Percentiles rank a stretch among this genome's conserved stretches.
phyloP scores from a whole-genome alignment of 129 eudicot genomes.

The Mikania micrantha region DNA sequence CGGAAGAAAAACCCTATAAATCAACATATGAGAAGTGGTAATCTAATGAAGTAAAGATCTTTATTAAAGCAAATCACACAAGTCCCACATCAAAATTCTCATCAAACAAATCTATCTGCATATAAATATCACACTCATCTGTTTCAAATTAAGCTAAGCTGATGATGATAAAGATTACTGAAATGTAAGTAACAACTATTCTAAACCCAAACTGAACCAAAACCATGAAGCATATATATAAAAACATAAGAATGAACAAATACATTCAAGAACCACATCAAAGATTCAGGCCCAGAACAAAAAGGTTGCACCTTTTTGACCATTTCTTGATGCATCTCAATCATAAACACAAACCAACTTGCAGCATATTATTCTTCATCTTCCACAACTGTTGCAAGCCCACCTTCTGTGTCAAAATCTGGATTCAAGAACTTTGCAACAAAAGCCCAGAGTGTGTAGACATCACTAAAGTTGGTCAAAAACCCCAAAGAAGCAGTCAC shows the following conservation, averaged over 20 bases:
- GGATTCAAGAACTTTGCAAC: constrained; percentile 93
- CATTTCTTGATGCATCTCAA: constrained; percentile 32
- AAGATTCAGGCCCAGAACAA: constrained; percentile 24
- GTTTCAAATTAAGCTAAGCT: no score
- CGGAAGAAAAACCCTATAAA: no score
- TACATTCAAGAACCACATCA: constrained; percentile 37
- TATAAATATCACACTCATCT: no score
- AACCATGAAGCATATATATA: constrained; percentile 30
- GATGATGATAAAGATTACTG: constrained; percentile 20
- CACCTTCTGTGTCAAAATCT: constrained; percentile 49
- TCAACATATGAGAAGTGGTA: no score
- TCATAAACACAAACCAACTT: no score
- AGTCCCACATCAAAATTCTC: no score
- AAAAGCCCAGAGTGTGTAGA: constrained; percentile 89
- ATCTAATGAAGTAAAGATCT: no score
- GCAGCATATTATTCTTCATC: constrained; percentile 39
- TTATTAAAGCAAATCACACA: no score
- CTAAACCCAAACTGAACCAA: constrained; percentile 34
- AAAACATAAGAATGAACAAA: constrained; percentile 50
- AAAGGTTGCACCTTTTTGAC: constrained; percentile 27
- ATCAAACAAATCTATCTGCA: no score
- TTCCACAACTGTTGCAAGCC: constrained; percentile 69
- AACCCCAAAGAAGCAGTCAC: constrained; percentile 96
- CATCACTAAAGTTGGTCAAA: constrained; percentile 88
- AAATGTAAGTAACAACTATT: constrained; percentile 28